Percentiles rank a stretch among this genome's conserved stretches.
Conservation (phyloP, 2,329 filamentous ascomycete genomes). For the Calonectria leucothoes region DNA sequence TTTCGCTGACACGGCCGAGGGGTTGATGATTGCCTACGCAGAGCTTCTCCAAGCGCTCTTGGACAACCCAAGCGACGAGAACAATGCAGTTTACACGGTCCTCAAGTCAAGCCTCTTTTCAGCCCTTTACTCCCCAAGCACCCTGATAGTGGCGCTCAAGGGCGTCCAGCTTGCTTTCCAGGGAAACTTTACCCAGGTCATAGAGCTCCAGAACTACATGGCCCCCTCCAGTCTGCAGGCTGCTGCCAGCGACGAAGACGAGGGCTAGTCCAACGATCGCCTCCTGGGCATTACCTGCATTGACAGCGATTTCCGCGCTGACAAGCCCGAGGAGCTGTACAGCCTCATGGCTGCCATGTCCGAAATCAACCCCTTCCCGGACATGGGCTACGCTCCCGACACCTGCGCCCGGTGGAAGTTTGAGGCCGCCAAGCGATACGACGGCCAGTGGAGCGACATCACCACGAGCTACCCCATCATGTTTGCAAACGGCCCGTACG, state of each 20-base stretch:
- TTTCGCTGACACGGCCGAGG: not conserved
- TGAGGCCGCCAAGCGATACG: not conserved
- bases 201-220: not conserved
- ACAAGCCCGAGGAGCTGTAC: not conserved
- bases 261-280: not conserved
- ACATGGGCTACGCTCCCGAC: not conserved
- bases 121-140: not conserved
- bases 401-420: slow-evolving; percentile 3
- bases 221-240: not conserved
- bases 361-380: not conserved
- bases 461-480: not conserved
- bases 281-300: not conserved
- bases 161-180: not conserved
- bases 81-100: not conserved
- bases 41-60: not conserved
- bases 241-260: not conserved
- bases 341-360: not conserved
- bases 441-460: not conserved
- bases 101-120: not conserved
- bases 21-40: not conserved
- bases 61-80: not conserved
- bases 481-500: not conserved
- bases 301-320: not conserved
- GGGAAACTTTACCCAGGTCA: not conserved
- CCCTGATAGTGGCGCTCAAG: not conserved